phyloP scores from a whole-genome alignment of 768 basidiomycete species.

The Floccularia luteovirens region DNA sequence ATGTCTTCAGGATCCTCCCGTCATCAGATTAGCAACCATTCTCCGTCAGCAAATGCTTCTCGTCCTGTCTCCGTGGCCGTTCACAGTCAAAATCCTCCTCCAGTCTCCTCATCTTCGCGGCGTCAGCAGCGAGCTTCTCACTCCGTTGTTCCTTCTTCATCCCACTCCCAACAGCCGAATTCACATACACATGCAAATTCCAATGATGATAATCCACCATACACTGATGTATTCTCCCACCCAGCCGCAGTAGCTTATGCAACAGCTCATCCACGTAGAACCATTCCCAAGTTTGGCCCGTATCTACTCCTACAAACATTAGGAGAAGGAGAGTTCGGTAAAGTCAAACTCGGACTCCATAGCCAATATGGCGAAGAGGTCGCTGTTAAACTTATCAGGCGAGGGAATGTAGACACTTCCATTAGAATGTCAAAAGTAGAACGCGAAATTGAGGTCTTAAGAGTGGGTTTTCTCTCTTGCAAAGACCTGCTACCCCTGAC shows the following conservation, averaged over 20 bases:
- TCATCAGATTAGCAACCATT: conserved; percentile 19
- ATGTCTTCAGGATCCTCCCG: conserved; percentile 31
- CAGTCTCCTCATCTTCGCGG: conserved; percentile 24
- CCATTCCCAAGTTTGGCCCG: conserved; percentile 90
- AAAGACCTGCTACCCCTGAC: too few species aligned
- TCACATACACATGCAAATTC: conserved; percentile 18
- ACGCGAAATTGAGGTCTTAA: conserved; percentile 94
- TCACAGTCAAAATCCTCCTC: conserved; percentile 24
- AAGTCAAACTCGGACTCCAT: conserved; percentile 97
- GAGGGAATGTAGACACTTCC: conserved; percentile 83
- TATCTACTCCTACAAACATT: conserved; percentile 94
- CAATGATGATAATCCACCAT: conserved; percentile 24
- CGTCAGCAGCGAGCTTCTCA: conserved; percentile 71
- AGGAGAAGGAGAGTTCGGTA: conserved; percentile 98
- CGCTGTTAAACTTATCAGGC: conserved; percentile 94
- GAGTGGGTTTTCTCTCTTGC: conserved; percentile 45
- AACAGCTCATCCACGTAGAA: conserved; percentile 75
- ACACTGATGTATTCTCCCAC: conserved; percentile 75
- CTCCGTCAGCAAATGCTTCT: conserved; percentile 17
- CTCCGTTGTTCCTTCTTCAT: conserved; percentile 47
- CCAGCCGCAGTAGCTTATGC: conserved; percentile 82
- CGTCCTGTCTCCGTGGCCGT: conserved; percentile 57
- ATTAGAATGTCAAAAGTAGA: conserved; percentile 93
- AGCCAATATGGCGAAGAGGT: conserved; percentile 93
- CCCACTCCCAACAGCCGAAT: conserved; percentile 6